These are phyloP conservation scores for Artemisia annua DNA, from an alignment of 129 eudicot genomes.

Conservation along the genomic window DNA sequence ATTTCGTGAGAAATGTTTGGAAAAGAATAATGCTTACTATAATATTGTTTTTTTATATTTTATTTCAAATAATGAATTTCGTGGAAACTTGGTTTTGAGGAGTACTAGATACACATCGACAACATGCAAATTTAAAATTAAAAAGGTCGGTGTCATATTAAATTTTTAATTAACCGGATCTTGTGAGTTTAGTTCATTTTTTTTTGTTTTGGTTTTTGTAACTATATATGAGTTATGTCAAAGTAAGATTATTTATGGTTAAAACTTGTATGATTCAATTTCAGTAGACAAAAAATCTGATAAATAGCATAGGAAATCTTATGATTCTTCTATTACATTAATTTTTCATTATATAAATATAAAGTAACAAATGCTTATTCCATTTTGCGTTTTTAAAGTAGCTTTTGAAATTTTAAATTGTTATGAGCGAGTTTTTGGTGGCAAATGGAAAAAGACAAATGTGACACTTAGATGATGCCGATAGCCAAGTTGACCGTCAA, in stretches of 20 bases:
- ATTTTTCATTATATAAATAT: background rate
- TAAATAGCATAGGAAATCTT: no score
- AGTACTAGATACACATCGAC: constrained; percentile 15
- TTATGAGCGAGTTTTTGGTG: constrained; percentile 4
- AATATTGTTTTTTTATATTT: no score
- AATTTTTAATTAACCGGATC: background rate
- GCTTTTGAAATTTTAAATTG: background rate
- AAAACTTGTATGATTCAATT: background rate
- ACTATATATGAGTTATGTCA: background rate
- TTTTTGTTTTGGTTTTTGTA: background rate
- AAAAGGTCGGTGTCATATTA: constrained; percentile 22
- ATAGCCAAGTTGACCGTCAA: constrained; percentile 26
- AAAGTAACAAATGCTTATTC: constrained; percentile 7
- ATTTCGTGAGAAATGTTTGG: constrained; percentile 4
- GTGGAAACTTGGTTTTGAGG: constrained; percentile 21
- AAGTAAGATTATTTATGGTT: background rate
- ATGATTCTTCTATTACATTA: background rate
- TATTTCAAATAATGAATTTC: constrained; percentile 10
- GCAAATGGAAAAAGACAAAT: constrained; percentile 22
- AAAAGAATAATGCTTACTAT: background rate
- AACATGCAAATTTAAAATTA: constrained; percentile 12
- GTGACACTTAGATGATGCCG: constrained; percentile 9
- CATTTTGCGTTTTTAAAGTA: background rate
- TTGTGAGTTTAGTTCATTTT: background rate
- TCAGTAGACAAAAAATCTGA: background rate